phyloP scores from a whole-genome alignment of 2,329 filamentous ascomycete genomes.

The Niveomyces coronatus region DNA sequence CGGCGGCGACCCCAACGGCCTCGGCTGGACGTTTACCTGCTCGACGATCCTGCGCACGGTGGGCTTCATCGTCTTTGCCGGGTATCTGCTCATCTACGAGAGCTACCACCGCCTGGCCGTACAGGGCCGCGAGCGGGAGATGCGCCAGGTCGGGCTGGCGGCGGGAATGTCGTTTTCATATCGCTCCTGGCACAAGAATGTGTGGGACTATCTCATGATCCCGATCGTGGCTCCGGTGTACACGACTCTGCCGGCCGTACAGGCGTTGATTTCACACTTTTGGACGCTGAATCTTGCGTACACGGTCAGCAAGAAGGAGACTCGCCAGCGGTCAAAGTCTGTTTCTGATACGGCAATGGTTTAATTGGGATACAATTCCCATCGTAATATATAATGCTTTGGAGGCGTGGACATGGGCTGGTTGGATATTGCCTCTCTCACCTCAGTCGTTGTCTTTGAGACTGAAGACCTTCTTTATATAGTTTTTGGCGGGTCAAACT shows the following conservation, averaged over 20 bases:
- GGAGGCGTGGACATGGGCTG: no score
- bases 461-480: no score
- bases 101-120: conserved; percentile 54
- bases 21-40: conserved; percentile 49
- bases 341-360: conserved; percentile 36
- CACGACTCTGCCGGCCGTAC: conserved; percentile 55
- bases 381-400: no score
- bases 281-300: conserved; percentile 62
- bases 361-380: no score
- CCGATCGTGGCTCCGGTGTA: conserved; percentile 59
- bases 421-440: no score
- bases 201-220: conserved; percentile 53
- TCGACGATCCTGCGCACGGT: conserved; percentile 50
- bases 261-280: conserved; percentile 59
- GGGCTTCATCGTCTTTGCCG: conserved; percentile 51
- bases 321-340: conserved; percentile 37
- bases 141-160: conserved; percentile 52
- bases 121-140: conserved; percentile 51
- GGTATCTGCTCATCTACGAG: conserved; percentile 59
- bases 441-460: no score
- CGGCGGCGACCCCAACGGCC: conserved; percentile 38
- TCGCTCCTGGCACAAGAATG: conserved; percentile 44
- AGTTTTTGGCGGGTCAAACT: no score
- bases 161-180: conserved; percentile 57
- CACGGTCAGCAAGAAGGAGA: conserved; percentile 61